Conservation (phyloP, 768 basidiomycete genomes). For the Boletus sp. region DNA sequence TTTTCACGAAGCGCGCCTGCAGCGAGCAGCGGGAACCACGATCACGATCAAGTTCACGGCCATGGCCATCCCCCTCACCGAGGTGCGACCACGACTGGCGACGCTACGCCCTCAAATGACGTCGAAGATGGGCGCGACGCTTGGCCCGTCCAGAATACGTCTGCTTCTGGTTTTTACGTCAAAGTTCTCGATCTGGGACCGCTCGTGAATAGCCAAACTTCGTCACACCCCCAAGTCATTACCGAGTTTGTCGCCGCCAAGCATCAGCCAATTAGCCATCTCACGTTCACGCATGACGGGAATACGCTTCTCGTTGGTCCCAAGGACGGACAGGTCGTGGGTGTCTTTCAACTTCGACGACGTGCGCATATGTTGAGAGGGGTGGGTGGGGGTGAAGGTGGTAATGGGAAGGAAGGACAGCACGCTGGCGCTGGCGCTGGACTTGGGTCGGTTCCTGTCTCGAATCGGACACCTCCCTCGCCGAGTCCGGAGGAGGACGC, state of each 20-base stretch:
- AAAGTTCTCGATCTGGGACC: slow-evolving; percentile 55
- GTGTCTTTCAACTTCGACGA: slow-evolving; percentile 46
- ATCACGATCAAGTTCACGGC: slow-evolving; percentile 6
- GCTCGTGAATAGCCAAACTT: slow-evolving; percentile 21
- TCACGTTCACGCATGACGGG: slow-evolving; percentile 56
- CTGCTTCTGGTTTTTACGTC: slow-evolving; percentile 44
- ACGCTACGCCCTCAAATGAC: slow-evolving; percentile 12
- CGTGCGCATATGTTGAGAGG: slow-evolving; percentile 19
- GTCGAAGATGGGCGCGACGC: slow-evolving; percentile 9
- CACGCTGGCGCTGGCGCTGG: slow-evolving; percentile 1
- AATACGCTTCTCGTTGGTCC: slow-evolving; percentile 48
- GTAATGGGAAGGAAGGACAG: slow-evolving; percentile 2
- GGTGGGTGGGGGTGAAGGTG: background rate
- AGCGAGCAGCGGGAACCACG: slow-evolving; percentile 23
- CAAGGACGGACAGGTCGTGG: slow-evolving; percentile 54
- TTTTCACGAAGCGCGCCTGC: slow-evolving; percentile 67
- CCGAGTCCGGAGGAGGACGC: slow-evolving; percentile 16
- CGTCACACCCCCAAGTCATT: slow-evolving; percentile 33
- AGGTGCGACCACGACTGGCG: slow-evolving; percentile 10
- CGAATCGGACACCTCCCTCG: slow-evolving; percentile 1
- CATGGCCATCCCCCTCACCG: slow-evolving; percentile 12
- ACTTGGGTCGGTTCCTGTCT: background rate
- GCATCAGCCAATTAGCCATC: slow-evolving; percentile 44
- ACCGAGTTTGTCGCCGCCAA: slow-evolving; percentile 50
- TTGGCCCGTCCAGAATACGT: slow-evolving; percentile 2